Conservation (phyloP, 768 basidiomycete genomes). For the Daedaleopsis nitida region DNA sequence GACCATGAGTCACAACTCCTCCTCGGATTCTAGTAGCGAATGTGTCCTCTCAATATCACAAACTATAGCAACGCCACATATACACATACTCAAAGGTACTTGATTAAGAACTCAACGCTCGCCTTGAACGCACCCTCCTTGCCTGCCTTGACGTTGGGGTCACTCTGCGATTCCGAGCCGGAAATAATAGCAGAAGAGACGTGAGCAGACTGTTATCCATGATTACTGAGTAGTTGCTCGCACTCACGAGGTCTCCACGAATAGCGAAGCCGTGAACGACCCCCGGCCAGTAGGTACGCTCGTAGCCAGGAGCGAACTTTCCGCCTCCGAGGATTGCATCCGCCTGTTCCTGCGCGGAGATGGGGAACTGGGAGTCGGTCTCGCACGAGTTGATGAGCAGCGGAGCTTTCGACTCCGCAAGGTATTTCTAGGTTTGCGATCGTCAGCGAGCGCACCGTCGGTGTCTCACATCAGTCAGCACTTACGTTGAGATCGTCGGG, state of each 20-base stretch:
- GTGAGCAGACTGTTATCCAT: constrained; percentile 25
- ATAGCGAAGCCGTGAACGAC: constrained; percentile 41
- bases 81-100: constrained; percentile 29
- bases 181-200: constrained; percentile 35
- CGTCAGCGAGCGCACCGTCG: background rate
- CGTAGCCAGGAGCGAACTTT: constrained; percentile 42
- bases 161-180: no score
- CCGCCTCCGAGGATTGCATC: constrained; percentile 43
- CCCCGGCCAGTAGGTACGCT: constrained; percentile 34
- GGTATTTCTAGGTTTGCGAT: constrained; percentile 42
- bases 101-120: constrained; percentile 54
- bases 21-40: no score
- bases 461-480: background rate
- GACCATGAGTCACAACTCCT: no score
- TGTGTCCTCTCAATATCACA: no score
- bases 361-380: constrained; percentile 54
- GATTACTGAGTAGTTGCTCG: background rate
- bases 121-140: constrained; percentile 67
- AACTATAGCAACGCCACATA: no score
- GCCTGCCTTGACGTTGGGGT: constrained; percentile 56
- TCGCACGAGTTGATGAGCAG: constrained; percentile 72
- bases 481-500: constrained; percentile 65
- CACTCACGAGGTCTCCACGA: constrained; percentile 40
- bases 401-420: constrained; percentile 47
- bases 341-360: constrained; percentile 38